Base-by-base conservation (phyloP, 805 yeast genomes). In the Wickerhamomyces ciferrii region DNA sequence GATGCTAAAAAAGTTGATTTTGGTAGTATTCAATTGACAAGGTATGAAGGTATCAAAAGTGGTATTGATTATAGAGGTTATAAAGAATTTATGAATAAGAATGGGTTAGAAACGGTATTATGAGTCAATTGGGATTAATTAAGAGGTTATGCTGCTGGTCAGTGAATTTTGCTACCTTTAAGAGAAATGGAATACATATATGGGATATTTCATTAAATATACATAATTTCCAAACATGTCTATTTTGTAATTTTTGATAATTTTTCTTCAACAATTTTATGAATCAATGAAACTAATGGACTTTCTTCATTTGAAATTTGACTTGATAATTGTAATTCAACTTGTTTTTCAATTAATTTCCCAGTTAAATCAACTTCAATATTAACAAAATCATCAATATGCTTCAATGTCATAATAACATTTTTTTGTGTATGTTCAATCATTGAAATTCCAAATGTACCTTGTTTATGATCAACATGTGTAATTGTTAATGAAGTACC, bases 341-440 rank as follows among this genome's bases (percentile, higher is more conserved):
- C 84, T 67, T 92, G 98, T 64, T 88, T 83, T 60, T 88, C 97
- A 47, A 92, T 80, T 48, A 90, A 74, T 68, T 94, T 94, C 18
- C 98, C 99, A 36, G 92, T 86, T 43, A 92, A 71, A 65, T 94
- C 99, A 29, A 94, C 99, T 67, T 94, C 99, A 42, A 94, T 81
- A 58, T 94, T 94, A 24, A 94, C 95, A 17, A 60, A 54, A 36
- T 75, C 84, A 1, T 88, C 91, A 4, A 78, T 57, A 10, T 63
- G 52, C 60, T 88, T 91, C 47, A 60, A 54, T 8, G 97, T 84
- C 66, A 90, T 67, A 2, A 85, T 71, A 20, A 94, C 97, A 61
- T 80, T 82, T 14, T 72, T 75, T 65, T 94, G 98, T 0, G 98
- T 90, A 62, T 91, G 91, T 37, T 87, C 84, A 47, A 94, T 86